These are phyloP conservation scores for Botrytis fabae DNA, from an alignment of 2,329 filamentous ascomycete species.

Conservation along the genomic window DNA sequence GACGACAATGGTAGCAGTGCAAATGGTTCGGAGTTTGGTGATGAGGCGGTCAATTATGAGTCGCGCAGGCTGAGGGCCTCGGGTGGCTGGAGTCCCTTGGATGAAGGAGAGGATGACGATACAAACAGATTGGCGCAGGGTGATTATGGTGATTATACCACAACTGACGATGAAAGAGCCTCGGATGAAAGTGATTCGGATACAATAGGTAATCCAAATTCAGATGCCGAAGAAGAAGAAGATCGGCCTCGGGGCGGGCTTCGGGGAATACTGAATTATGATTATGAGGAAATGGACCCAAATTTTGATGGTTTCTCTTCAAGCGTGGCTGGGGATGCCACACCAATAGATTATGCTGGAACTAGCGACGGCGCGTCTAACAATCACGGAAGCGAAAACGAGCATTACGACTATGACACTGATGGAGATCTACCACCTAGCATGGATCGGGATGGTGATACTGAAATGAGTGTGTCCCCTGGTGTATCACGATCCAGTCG, in stretches of 20 bases:
- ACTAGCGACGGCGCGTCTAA: neutral
- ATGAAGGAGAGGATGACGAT: constrained; percentile 38
- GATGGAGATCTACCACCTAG: constrained; percentile 32
- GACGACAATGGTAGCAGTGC: constrained; percentile 27
- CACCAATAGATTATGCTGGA: constrained; percentile 11
- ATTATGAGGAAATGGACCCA: constrained; percentile 22
- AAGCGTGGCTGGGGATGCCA: constrained; percentile 10
- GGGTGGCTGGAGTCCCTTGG: constrained; percentile 41
- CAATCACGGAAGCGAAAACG: constrained; percentile 11
- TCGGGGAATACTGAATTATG: constrained; percentile 32
- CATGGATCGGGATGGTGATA: constrained; percentile 41
- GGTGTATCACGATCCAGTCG: constrained; percentile 26
- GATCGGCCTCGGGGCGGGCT: constrained; percentile 30
- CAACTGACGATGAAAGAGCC: constrained; percentile 30
- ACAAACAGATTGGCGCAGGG: constrained; percentile 24
- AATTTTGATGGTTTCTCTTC: neutral
- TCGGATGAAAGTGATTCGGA: constrained; percentile 36
- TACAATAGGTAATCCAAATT: constrained; percentile 34
- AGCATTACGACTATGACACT: constrained; percentile 13
- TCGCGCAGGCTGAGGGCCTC: constrained; percentile 25
- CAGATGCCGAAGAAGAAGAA: constrained; percentile 36
- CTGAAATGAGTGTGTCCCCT: constrained; percentile 41
- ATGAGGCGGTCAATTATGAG: constrained; percentile 31
- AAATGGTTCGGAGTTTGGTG: constrained; percentile 38
- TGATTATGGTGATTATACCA: constrained; percentile 26